phyloP scores from a whole-genome alignment of 2,329 filamentous ascomycete species.

The Cladophialophora carrionii region DNA sequence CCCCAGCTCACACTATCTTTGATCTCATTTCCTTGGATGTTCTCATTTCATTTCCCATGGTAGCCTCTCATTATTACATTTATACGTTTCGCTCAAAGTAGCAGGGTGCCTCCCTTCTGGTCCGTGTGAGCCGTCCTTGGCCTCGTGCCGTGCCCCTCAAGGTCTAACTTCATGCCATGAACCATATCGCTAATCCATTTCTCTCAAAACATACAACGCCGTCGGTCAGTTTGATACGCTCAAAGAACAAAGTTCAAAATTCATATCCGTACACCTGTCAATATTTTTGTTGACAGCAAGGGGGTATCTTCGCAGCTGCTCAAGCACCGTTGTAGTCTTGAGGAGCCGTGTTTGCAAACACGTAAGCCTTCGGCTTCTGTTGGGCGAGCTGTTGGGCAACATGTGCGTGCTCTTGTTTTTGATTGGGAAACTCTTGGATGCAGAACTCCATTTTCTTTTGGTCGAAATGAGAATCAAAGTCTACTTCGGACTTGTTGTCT shows the following conservation, averaged over 20 bases:
- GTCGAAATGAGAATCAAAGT: slow-evolving; percentile 36
- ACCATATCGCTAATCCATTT: slow-evolving; percentile 12
- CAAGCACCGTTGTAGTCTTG: slow-evolving; percentile 41
- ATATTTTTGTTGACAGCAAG: not conserved
- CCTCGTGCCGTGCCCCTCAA: not conserved
- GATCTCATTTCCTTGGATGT: slow-evolving; percentile 19
- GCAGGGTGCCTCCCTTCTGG: not conserved
- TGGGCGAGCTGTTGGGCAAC: slow-evolving; percentile 48
- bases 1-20: not conserved
- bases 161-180: slow-evolving; percentile 6
- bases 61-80: slow-evolving; percentile 22
- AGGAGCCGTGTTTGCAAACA: slow-evolving; percentile 50
- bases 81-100: slow-evolving; percentile 9
- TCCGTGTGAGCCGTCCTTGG: not conserved
- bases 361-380: slow-evolving; percentile 50
- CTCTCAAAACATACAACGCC: not conserved
- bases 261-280: slow-evolving; percentile 20
- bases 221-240: slow-evolving; percentile 22
- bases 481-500: slow-evolving; percentile 32
- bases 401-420: slow-evolving; percentile 49
- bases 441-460: slow-evolving; percentile 48
- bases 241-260: slow-evolving; percentile 22
- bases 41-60: slow-evolving; percentile 25
- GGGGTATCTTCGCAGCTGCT: slow-evolving; percentile 1
- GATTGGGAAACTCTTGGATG: slow-evolving; percentile 52